phyloP scores from a whole-genome alignment of 768 basidiomycete species.

The Tricholomella constricta region DNA sequence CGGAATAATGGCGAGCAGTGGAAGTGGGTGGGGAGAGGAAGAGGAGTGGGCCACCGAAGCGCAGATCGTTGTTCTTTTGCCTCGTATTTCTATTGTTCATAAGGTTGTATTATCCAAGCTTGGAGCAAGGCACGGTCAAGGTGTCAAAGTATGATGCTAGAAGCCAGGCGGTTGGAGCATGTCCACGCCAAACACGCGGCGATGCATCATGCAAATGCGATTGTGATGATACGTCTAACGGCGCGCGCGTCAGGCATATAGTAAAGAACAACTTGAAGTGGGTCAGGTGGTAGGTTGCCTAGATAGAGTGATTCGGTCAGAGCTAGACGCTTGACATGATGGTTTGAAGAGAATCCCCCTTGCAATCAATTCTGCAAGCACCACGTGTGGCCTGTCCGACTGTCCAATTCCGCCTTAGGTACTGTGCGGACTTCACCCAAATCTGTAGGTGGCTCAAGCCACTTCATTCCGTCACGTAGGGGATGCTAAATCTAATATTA shows the following conservation, averaged over 20 bases:
- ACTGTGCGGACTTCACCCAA: background rate
- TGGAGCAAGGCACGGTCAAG: constrained; percentile 11
- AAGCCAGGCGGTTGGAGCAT: constrained; percentile 27
- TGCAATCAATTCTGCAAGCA: background rate
- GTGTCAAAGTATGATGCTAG: constrained; percentile 12
- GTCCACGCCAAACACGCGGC: constrained; percentile 19
- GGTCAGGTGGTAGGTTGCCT: background rate
- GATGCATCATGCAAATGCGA: background rate
- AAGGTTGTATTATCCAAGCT: background rate
- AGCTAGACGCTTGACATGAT: background rate
- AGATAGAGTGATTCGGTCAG: background rate
- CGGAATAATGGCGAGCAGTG: constrained; percentile 1
- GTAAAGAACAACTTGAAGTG: background rate
- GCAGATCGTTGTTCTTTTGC: constrained; percentile 10
- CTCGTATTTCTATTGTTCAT: constrained; percentile 10
- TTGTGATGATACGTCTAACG: background rate
- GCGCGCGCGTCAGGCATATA: background rate
- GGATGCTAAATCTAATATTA: constrained; percentile 1
- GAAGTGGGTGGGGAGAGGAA: constrained; percentile 2
- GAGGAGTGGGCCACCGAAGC: constrained; percentile 6
- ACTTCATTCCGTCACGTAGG: background rate
- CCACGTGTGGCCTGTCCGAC: background rate
- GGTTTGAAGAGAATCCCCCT: background rate
- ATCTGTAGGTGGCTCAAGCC: background rate
- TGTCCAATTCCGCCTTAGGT: background rate